Evolutionary conservation across 441 rosid species (phyloP).

Genomic region (Adansonia madagascariensis): DNA sequence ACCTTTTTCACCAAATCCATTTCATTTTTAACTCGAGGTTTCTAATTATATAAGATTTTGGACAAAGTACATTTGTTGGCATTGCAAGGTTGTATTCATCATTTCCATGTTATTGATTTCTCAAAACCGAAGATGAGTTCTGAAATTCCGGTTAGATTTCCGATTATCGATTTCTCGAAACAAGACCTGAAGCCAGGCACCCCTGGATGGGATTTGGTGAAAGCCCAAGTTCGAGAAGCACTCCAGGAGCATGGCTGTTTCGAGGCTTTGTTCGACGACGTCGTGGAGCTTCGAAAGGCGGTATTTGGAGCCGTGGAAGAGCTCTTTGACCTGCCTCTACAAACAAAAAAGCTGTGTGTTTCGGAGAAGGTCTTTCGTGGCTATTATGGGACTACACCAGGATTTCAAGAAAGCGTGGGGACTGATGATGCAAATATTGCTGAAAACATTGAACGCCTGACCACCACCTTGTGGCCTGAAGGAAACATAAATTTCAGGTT

Average conservation of each 20-base stretch:
- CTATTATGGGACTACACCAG: conserved; percentile 30
- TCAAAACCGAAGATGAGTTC: conserved; percentile 40
- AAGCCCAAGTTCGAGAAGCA: conserved; percentile 44
- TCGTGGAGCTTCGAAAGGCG: conserved; percentile 36
- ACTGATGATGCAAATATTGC: conserved; percentile 47
- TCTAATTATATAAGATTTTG: no score
- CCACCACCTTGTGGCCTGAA: conserved; percentile 54
- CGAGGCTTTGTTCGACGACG: no score
- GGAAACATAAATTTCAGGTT: conserved; percentile 62
- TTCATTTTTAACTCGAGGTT: no score
- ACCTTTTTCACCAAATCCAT: no score
- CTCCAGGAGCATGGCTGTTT: conserved; percentile 46
- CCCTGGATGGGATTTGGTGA: conserved; percentile 46
- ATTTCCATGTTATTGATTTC: not conserved
- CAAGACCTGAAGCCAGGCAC: conserved; percentile 47
- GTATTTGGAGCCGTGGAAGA: conserved; percentile 41
- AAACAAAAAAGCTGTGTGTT: conserved; percentile 43
- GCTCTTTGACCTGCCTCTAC: conserved; percentile 56
- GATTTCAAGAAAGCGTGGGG: conserved; percentile 42
- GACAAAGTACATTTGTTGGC: no score
- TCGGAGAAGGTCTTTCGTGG: conserved; percentile 56
- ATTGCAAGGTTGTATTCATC: no score
- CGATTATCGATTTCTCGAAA: conserved; percentile 50
- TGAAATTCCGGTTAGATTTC: conserved; percentile 39
- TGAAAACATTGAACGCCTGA: conserved; percentile 39